Percentiles rank a stretch among this genome's conserved stretches.
These are phyloP conservation scores for Globisporangium acanthophoron DNA, from an alignment of 352 stramenopile species.

Conservation along the genomic window DNA sequence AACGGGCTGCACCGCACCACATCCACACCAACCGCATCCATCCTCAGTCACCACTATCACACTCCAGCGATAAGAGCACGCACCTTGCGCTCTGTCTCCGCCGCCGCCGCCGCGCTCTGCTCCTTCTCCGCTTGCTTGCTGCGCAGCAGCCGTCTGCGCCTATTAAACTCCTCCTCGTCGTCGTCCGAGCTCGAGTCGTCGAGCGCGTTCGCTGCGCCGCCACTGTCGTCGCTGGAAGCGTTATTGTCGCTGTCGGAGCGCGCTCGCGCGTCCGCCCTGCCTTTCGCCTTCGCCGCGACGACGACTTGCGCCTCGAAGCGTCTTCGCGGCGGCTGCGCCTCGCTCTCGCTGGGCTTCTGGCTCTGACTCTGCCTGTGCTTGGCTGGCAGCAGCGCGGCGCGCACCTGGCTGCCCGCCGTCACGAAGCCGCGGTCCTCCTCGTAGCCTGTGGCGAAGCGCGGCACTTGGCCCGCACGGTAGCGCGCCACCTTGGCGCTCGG, in stretches of 20 bases:
- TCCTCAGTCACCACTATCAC: not conserved
- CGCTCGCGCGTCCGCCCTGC: not conserved
- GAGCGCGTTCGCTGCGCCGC: conserved; percentile 44
- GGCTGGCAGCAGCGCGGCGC: conserved; percentile 13
- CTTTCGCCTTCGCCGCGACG: conserved; percentile 15
- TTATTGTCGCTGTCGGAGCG: conserved; percentile 12
- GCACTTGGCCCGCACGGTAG: conserved; percentile 79
- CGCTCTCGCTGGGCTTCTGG: conserved; percentile 7
- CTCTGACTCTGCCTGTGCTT: not conserved
- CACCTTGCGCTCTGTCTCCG: conserved; percentile 3
- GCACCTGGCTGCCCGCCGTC: conserved; percentile 62
- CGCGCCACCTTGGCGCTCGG: conserved; percentile 75
- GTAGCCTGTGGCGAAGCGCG: conserved; percentile 64
- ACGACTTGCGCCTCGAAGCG: conserved; percentile 60
- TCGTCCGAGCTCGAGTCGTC: conserved; percentile 76
- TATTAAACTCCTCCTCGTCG: conserved; percentile 66
- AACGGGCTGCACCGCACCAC: conserved; percentile 13
- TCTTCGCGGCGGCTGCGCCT: conserved; percentile 20
- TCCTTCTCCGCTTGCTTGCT: conserved; percentile 46
- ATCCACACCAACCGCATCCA: not conserved
- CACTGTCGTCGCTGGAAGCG: conserved; percentile 25
- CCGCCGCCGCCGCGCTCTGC: conserved; percentile 9
- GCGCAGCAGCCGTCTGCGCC: conserved; percentile 53
- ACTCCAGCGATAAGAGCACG: not conserved
- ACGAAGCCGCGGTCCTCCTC: conserved; percentile 79